Evolutionary conservation across 2,329 filamentous ascomycete species (phyloP), one percentile per base, ranked within the genome.

Genomic region (Botryosphaeria agaves): DNA sequence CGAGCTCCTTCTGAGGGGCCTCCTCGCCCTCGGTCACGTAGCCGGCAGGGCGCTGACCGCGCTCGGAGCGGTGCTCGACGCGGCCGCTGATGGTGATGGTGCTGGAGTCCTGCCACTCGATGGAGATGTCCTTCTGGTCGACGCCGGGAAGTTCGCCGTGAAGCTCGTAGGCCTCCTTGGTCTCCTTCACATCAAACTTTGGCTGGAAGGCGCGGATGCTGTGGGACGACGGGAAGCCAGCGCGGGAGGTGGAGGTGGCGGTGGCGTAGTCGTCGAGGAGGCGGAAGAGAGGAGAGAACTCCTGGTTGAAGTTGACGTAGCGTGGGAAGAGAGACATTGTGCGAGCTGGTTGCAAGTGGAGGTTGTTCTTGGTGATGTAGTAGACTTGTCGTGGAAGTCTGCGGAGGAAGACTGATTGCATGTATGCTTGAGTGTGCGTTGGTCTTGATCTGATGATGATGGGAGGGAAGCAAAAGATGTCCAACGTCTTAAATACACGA

Each of bases 61-160:
- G 55, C 35, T 69, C 66, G 52, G 70, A 66, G 39, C 58, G 58
- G 40, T 73, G 69, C 55, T 84, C 78, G 33, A 72, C 65, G 38
- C 64, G 70, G 45, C 81, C 81, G 34, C 69, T 70, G 49, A 89
- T 62, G 38, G 71, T 64, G 26, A 87, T 58, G 11, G 77, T 84
- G 56, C 80, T 74, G 25, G 66, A 61, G 48, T 87, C 79, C 34
- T 71, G 74, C 62, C 85, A 87, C 47, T 87, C 79, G 47, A 87
- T 78, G 48, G 66, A 61, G 45, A 89, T 61, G 45, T 84, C 62
- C 42, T 80, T 72, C 56, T 81, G 78, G 38, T 69, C 67, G 42
- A 85, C 62, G 32, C 81, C 81, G 0, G 80, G 75, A 5, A 87
- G 69, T 53, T 87, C 80, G 44, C 80, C 81, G 43, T 85, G 72